Conservation (phyloP, 2,329 filamentous ascomycete species). For the Biscogniauxia sp. region DNA sequence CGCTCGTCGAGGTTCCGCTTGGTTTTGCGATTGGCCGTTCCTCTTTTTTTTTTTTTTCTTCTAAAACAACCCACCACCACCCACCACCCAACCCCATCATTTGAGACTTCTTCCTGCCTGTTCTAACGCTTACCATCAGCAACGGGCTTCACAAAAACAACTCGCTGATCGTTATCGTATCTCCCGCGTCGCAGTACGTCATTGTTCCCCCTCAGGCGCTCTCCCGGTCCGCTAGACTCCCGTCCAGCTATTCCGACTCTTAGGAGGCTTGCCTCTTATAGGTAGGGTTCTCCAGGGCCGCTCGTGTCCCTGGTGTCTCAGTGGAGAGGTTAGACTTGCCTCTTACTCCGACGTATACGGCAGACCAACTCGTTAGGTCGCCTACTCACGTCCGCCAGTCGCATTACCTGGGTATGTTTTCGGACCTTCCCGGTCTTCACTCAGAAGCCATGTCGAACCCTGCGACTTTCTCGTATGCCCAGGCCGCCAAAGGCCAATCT, state of each 20-base stretch:
- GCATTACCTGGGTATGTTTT: conserved; percentile 12
- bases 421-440: conserved; percentile 9
- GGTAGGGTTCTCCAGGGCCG: conserved; percentile 26
- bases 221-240: conserved; percentile 4
- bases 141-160: conserved; percentile 3
- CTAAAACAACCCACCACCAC: background rate
- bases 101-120: conserved; percentile 7
- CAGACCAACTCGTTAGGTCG: conserved; percentile 18
- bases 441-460: conserved; percentile 48
- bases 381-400: conserved; percentile 16
- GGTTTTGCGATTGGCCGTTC: conserved; percentile 21
- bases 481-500: conserved; percentile 82
- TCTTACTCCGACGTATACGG: conserved; percentile 23
- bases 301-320: conserved; percentile 25
- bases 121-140: conserved; percentile 10
- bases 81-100: conserved; percentile 4
- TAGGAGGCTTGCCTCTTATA: conserved; percentile 13
- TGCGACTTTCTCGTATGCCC: conserved; percentile 84
- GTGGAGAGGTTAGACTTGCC: conserved; percentile 26
- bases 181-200: conserved; percentile 1
- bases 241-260: conserved; percentile 12
- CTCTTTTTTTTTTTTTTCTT: conserved; percentile 7
- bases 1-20: conserved; percentile 20
- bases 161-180: conserved; percentile 2
- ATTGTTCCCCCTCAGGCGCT: background rate